Base-by-base conservation (phyloP, 345 rosid genomes). In the Lumnitzera racemosa region DNA sequence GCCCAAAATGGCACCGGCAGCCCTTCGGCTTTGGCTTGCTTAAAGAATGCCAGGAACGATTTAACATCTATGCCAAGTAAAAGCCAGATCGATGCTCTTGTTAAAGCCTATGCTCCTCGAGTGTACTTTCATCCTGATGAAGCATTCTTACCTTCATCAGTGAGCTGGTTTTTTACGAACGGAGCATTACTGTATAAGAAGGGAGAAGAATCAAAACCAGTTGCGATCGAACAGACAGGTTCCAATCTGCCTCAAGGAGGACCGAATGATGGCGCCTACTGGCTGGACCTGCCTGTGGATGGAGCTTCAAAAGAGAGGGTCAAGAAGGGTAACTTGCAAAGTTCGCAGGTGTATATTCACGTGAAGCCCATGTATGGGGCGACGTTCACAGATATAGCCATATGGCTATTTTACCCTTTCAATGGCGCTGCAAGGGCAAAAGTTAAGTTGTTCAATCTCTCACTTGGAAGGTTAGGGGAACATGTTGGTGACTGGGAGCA, bases 401-500 rank as follows among this genome's bases (percentile, higher is more conserved):
- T 61, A 47, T 68, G 72, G 72, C 49, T 68, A 11, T 68, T 61
- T 61, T 68, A 68, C 58, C 72, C 72, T 36, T 68, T 68, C 62
- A 68, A 68, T 50, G 72, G 72, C 15, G 31, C 72, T 25, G 66
- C 72, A 46, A 50, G 53, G 51, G 72, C 72, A 25, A 68, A 56
- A 52, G 61, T 68, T 11, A 51, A 61, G 67, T 50, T 61, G 29
- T 12, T 68, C 56, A 52, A 56, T 15, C 20, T 61, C 24, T 0
- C 31, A 2, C 49, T 68, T 15, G 72, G 72, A 46, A 43, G 1
- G 11, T 15, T 68, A 24, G 72, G 72, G 7, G 36, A 68, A 36
- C 72, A 68, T 15, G 72, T 68, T 16, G 72, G 72, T 24, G 72
- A 68, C 62, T 68, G 72, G 72, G 72, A 68, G 57, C 72, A 68